Evolutionary conservation across 441 rosid species (phyloP), one percentile per base, ranked within the genome.

Genomic region (Gossypium trilobum): DNA sequence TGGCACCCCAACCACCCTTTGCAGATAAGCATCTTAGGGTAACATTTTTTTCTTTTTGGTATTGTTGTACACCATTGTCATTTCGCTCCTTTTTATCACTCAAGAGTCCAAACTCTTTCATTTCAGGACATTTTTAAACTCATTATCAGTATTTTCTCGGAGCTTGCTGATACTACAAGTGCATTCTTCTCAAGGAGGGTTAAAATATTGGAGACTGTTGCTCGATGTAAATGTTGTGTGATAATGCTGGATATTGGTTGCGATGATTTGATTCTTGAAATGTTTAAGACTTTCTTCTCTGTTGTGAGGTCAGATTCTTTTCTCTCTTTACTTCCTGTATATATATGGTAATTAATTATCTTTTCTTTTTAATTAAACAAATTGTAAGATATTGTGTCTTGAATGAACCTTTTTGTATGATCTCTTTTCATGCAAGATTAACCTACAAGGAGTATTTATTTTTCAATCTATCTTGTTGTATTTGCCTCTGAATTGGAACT

Each of bases 1-100:
- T 88, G 68, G 97, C 99, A 59, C 98, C 99, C 17, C 85, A 87
- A 13, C 91, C 83, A 8, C 97, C 97, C 68, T 90, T 94, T 67
- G 93, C 84, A 66, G 97, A 89, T 66, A 78, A 79, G 78, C 74
- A 85, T 85, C 88, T 91, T 23, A 83, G 84, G 87, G 99, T 91
- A 82, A 74, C 33, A 60, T 1, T 20, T 70, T 79, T 75, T 52
- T 52, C 57, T 6, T 16, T 52, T 48, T 8, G 17, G 39, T n/a
- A 46, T 23, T 66, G 36, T n/a, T 70, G 20, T 70, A 13, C 8
- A 8, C 16, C 64, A 4, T 39, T 36, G 14, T 67, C 6, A 8
- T 55, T 54, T 39, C 22, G 5, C 17, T 44, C 55, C 16, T 20
- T n/a, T 31, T 58, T 60, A 9, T 64, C 50, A 39, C 51, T 68